Conservation (phyloP, 257 asterid species). For the Prunella vulgaris region DNA sequence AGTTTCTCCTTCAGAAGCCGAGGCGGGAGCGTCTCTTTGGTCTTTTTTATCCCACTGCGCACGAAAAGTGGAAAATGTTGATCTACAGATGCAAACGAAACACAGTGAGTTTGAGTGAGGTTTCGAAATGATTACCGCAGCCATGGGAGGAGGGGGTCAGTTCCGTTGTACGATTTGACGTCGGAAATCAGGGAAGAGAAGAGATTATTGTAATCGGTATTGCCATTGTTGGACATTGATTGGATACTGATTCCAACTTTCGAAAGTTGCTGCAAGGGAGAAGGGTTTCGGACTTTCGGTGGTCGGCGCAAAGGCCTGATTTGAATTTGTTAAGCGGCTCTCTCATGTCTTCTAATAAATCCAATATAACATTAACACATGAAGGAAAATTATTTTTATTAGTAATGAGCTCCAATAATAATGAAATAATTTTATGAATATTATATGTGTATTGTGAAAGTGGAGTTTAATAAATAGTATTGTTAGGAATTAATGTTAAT, state of each 20-base stretch:
- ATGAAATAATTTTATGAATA: too few species aligned
- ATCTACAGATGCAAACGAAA: constrained; percentile 6
- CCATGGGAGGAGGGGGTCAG: constrained; percentile 93
- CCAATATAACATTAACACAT: too few species aligned
- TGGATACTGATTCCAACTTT: background rate
- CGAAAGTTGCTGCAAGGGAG: background rate
- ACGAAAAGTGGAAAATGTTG: background rate
- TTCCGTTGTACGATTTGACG: constrained; percentile 67
- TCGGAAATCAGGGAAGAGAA: constrained; percentile 73
- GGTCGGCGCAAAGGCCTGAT: background rate
- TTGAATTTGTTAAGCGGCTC: background rate
- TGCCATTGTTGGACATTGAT: constrained; percentile 45
- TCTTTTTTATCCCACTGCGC: constrained; percentile 70
- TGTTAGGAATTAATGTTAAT: too few species aligned
- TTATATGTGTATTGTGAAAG: too few species aligned
- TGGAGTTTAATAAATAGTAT: too few species aligned
- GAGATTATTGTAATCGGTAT: constrained; percentile 37
- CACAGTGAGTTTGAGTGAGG: background rate
- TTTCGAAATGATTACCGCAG: constrained; percentile 48
- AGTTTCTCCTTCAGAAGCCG: constrained; percentile 71
- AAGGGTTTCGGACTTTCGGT: background rate
- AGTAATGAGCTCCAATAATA: too few species aligned
- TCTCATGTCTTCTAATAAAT: background rate
- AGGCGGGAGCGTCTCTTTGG: constrained; percentile 70
- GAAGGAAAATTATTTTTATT: too few species aligned